Percentiles rank a stretch among this genome's conserved stretches.
Conservation (phyloP, 75 land plant genomes). For the Chamaecyparis obtusa region DNA sequence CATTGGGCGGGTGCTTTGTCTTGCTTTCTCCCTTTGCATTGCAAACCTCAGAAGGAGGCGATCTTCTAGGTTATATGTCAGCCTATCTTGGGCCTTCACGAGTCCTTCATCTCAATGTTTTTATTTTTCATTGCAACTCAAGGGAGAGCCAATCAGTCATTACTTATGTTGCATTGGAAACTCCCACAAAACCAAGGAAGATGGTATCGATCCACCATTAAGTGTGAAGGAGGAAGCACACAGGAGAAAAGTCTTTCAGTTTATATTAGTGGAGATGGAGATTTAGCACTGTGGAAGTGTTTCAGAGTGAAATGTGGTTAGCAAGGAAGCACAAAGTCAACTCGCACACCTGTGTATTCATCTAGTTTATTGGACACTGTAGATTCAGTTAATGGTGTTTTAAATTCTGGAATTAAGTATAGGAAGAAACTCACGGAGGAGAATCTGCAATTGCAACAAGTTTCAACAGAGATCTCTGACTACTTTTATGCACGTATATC, state of each 20-base stretch:
- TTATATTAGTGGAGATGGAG: not conserved
- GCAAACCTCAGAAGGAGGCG: too few relatives aligned
- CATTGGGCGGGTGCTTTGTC: too few relatives aligned
- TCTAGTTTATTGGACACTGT: not conserved
- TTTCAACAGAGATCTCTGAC: conserved; percentile 30
- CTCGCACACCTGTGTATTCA: not conserved
- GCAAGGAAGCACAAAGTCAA: not conserved
- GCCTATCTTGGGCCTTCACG: too few relatives aligned
- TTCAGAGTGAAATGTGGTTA: not conserved
- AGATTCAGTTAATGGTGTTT: not conserved
- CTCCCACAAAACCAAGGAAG: too few relatives aligned
- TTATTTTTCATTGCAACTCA: too few relatives aligned
- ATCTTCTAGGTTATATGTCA: too few relatives aligned
- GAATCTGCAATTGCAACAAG: not conserved
- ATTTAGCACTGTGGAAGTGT: not conserved
- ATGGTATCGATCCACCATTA: too few relatives aligned
- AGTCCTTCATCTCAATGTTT: too few relatives aligned
- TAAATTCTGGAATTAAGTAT: not conserved
- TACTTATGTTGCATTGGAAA: too few relatives aligned
- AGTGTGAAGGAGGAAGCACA: not conserved
- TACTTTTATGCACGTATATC: conserved; percentile 67
- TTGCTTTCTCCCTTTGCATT: too few relatives aligned
- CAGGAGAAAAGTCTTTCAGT: not conserved
- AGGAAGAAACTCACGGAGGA: not conserved
- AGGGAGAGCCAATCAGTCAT: too few relatives aligned